Percentiles rank a stretch among this genome's conserved stretches.
These are phyloP conservation scores for Plasmodium gonderi DNA, from an alignment of 169 alveolate species.

Conservation along the genomic window DNA sequence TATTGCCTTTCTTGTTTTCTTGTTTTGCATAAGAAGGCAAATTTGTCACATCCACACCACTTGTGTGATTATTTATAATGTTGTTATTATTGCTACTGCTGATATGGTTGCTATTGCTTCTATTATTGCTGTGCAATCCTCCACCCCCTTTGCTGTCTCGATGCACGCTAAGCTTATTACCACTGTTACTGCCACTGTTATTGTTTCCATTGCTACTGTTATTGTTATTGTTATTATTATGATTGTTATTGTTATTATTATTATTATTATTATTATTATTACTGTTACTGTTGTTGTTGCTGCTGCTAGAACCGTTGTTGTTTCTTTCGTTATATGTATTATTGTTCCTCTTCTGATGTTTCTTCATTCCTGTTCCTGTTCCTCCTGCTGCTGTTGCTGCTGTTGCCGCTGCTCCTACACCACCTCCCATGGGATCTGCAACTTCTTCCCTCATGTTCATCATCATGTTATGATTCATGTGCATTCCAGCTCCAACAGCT, in stretches of 20 bases:
- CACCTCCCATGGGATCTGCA: background rate
- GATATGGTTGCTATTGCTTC: background rate
- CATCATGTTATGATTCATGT: constrained; percentile 59
- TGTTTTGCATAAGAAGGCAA: background rate
- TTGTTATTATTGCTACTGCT: background rate
- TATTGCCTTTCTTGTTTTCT: background rate
- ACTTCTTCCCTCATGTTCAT: background rate
- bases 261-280: too few species aligned
- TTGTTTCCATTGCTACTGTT: background rate
- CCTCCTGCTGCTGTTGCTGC: background rate
- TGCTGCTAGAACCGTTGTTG: background rate
- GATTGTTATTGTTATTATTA: too few species aligned
- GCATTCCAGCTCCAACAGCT: background rate
- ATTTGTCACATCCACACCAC: background rate
- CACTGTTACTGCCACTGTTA: background rate
- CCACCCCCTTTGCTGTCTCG: background rate
- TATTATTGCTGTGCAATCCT: background rate
- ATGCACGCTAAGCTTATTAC: background rate
- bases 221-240: background rate
- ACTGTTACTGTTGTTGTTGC: background rate
- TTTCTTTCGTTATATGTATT: constrained; percentile 14
- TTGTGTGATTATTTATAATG: background rate
- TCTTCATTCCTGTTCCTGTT: background rate
- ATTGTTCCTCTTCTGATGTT: constrained; percentile 40
- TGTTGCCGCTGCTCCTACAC: background rate